phyloP scores from a whole-genome alignment of 108 stramenopile species.

The Nannochloropsis gaditana region DNA sequence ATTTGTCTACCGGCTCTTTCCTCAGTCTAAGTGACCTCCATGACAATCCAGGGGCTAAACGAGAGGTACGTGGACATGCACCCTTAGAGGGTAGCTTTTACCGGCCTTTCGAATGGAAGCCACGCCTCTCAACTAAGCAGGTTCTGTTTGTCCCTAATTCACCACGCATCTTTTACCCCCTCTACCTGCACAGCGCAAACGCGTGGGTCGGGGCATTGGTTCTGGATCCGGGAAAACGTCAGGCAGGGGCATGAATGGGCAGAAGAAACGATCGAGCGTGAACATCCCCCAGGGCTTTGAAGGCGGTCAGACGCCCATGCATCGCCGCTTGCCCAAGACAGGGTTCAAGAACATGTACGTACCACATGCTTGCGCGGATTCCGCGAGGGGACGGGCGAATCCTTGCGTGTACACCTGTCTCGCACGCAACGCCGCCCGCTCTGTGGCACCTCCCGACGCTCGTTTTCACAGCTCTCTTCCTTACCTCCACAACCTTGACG shows the following conservation, averaged over 20 bases:
- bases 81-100: not conserved
- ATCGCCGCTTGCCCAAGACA: conserved; percentile 86
- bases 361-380: no score
- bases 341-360: conserved; percentile 82
- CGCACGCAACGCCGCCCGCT: no score
- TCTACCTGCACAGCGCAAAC: conserved; percentile 30
- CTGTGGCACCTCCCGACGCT: no score
- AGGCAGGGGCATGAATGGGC: conserved; percentile 93
- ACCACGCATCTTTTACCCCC: not conserved
- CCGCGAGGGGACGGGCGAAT: no score
- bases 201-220: conserved; percentile 94
- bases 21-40: conserved; percentile 41
- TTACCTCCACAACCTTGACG: not conserved
- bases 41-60: conserved; percentile 41
- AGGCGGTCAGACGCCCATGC: conserved; percentile 96
- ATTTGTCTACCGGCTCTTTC: not conserved
- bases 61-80: not conserved
- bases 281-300: conserved; percentile 70
- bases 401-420: no score
- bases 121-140: not conserved
- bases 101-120: not conserved
- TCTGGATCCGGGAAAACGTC: conserved; percentile 88
- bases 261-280: conserved; percentile 75
- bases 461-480: not conserved
- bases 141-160: not conserved